phyloP scores from a whole-genome alignment of 1,139 yeast genomes.

The Nakaseomyces glabratus region DNA sequence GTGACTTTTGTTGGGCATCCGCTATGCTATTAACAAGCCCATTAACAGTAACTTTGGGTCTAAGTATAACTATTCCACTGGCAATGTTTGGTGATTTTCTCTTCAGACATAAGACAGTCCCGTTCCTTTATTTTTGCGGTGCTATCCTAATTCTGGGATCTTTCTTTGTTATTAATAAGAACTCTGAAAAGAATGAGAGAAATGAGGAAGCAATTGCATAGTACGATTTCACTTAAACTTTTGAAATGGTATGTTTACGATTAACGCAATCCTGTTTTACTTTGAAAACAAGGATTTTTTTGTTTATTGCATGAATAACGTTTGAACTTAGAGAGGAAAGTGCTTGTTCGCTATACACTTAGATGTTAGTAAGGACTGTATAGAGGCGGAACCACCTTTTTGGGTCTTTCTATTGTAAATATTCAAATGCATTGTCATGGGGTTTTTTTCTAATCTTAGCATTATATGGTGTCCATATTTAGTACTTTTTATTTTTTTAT shows the following conservation, averaged over 20 bases:
- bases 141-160: conserved; percentile 75
- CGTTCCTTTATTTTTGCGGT: conserved; percentile 61
- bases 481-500: too few relatives aligned
- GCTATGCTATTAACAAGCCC: conserved; percentile 92
- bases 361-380: too few relatives aligned
- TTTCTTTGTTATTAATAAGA: conserved; percentile 72
- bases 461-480: too few relatives aligned
- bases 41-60: conserved; percentile 87
- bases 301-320: too few relatives aligned
- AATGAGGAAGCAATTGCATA: conserved; percentile 6
- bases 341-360: too few relatives aligned
- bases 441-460: too few relatives aligned
- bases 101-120: conserved; percentile 54
- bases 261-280: background rate
- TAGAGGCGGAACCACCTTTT: too few relatives aligned
- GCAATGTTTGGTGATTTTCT: conserved; percentile 50
- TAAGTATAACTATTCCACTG: conserved; percentile 85
- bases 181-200: conserved; percentile 49
- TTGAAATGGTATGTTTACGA: background rate
- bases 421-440: too few relatives aligned
- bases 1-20: conserved; percentile 93
- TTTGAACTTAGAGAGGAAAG: too few relatives aligned
- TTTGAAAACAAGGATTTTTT: background rate
- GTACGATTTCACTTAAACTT: too few relatives aligned
- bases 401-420: too few relatives aligned